Conservation (phyloP, 305 asterid genomes). For the Plantago lanceolata region DNA sequence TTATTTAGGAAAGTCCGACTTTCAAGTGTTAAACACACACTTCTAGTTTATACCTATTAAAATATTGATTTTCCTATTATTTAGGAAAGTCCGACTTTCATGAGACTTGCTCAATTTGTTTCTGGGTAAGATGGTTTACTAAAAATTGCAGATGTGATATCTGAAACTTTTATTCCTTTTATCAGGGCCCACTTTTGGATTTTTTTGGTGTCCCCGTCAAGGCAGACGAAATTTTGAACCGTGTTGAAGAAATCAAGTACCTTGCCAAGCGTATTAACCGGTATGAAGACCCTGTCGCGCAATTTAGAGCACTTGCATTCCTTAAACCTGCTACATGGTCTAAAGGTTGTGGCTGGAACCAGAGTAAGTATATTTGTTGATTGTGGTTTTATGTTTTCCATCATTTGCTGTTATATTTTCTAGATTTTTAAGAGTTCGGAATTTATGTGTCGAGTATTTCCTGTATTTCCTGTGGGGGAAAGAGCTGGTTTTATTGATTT, state of each 20-base stretch:
- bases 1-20: too few relatives aligned
- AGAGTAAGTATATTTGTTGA: conserved; percentile 55
- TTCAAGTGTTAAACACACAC: too few relatives aligned
- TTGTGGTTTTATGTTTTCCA: conserved; percentile 8
- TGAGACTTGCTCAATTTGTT: too few relatives aligned
- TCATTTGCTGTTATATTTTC: conserved; percentile 10
- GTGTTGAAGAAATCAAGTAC: conserved; percentile 95
- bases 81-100: too few relatives aligned
- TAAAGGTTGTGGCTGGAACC: conserved; percentile 99
- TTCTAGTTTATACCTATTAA: too few relatives aligned
- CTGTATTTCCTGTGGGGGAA: background rate
- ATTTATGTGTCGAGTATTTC: too few relatives aligned
- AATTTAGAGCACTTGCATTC: conserved; percentile 77
- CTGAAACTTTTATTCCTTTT: conserved; percentile 31
- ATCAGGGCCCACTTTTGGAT: conserved; percentile 92
- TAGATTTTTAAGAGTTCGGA: background rate
- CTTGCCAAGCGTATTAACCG: conserved; percentile 89
- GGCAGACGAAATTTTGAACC: conserved; percentile 86
- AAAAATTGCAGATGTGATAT: conserved; percentile 18
- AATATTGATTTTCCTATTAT: too few relatives aligned
- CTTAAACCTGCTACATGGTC: conserved; percentile 98
- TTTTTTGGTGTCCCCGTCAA: conserved; percentile 95
- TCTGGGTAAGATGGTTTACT: conserved; percentile 20
- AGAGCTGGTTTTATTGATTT: background rate
- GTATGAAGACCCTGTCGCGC: conserved; percentile 81